Base-by-base conservation (phyloP, 1,284 basidiomycete genomes). In the Ustilago sp. region DNA sequence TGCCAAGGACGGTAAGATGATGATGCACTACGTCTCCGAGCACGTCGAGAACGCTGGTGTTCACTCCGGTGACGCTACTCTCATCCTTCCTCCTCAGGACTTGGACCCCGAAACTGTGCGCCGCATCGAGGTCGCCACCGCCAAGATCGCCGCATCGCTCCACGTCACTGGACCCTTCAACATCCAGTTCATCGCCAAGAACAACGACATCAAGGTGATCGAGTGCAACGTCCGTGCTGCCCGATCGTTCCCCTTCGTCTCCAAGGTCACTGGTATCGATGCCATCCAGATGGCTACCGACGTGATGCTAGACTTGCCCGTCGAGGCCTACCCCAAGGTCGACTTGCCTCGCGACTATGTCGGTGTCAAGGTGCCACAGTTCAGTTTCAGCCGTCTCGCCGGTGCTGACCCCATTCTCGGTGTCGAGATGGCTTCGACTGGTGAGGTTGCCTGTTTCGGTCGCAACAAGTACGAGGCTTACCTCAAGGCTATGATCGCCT, bases 201-300 rank as follows among this genome's bases (percentile, higher is more conserved):
- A 98, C 88, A 98, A 98, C 88, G 96, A 98, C 87, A 98, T 98
- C 90, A 98, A 99, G 90, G 96, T 99, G 82, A 99, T 99, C 86
- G 96, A 99, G 87, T 99, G 96, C 88, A 99, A 99, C 87, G 89
- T 99, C 45, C 94, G 96, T 72, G 97, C 97, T 3, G 95, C 96
- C 34, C 92, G 97, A 69, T 98, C 96, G 1, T 98, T 98, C 91
- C 96, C 97, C 62, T 99, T 99, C 89, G 96, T 99, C 51, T 96
- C 94, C 43, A 99, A 99, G 88, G 95, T 98, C 70, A 98, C 96
- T 7, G 95, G 95, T 39, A 90, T 98, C 79, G 95, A 99, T 85
- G 95, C 95, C 4, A 98, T 99, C 80, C 95, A 98, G 88, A 92
- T 98, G 90, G 96, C 96, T 32, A 99, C 97, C 63, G 97, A 97